Conservation (phyloP, 2,329 filamentous ascomycete species). For the Trichoderma cornu-damae region DNA sequence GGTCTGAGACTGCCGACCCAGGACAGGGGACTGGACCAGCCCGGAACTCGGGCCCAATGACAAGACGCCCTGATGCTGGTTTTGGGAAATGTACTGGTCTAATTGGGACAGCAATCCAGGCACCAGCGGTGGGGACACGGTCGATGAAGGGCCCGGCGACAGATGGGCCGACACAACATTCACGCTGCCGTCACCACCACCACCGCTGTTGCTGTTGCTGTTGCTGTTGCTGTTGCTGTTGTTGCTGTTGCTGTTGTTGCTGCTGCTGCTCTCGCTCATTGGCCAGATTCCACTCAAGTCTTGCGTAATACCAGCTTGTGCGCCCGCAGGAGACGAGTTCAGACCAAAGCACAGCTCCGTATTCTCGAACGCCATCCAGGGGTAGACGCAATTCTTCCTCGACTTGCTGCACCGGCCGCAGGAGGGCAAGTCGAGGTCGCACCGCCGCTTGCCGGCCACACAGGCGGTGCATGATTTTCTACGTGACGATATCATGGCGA, state of each 20-base stretch:
- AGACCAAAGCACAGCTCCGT: neutral
- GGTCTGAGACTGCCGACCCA: neutral
- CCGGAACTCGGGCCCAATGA: slow-evolving; percentile 2
- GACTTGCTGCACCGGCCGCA: slow-evolving; percentile 3
- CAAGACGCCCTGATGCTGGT: neutral
- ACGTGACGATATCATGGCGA: slow-evolving; percentile 1
- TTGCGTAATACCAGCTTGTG: neutral
- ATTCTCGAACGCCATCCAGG: slow-evolving; percentile 1
- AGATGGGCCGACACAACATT: neutral
- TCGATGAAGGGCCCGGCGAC: neutral
- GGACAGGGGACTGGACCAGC: neutral
- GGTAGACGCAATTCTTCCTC: slow-evolving; percentile 4
- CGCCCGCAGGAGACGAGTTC: neutral
- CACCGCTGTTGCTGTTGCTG: too few species aligned
- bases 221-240: neutral
- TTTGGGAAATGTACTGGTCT: slow-evolving; percentile 1
- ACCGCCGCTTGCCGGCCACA: slow-evolving; percentile 14
- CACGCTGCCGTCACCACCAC: neutral
- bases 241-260: neutral
- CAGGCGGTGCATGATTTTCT: slow-evolving; percentile 15
- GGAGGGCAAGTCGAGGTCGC: slow-evolving; percentile 9
- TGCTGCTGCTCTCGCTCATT: neutral
- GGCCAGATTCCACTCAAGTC: neutral
- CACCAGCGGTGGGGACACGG: slow-evolving; percentile 2
- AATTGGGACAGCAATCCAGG: slow-evolving; percentile 6